A percentile compares a stretch with the other conserved stretches of the same genome.
These are phyloP conservation scores for Ascoidea tarda DNA, from an alignment of 805 yeast species.

Conservation along the genomic window DNA sequence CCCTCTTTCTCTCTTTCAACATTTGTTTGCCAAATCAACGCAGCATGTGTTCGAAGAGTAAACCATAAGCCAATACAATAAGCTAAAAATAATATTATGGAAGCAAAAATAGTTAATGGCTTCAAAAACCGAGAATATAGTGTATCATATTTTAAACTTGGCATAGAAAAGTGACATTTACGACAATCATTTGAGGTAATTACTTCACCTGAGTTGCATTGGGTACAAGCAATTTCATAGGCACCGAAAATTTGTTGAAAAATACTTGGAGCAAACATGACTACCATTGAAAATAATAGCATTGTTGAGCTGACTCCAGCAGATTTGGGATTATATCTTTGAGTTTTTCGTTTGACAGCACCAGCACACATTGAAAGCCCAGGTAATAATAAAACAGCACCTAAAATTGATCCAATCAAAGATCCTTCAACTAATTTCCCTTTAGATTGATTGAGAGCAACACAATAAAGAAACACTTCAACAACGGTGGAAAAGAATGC, in stretches of 20 bases:
- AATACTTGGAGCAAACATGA: slow-evolving; percentile 85
- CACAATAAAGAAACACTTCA: slow-evolving; percentile 84
- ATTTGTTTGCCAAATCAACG: slow-evolving; percentile 82
- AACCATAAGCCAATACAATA: slow-evolving; percentile 84
- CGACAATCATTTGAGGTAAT: slow-evolving; percentile 28
- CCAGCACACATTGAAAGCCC: slow-evolving; percentile 98
- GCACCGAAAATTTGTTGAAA: slow-evolving; percentile 84
- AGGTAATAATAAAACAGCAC: slow-evolving; percentile 83
- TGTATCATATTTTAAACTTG: slow-evolving; percentile 54
- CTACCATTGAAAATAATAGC: slow-evolving; percentile 81
- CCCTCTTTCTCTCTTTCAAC: slow-evolving; percentile 23
- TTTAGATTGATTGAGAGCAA: slow-evolving; percentile 74
- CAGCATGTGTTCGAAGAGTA: slow-evolving; percentile 92
- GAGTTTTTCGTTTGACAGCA: slow-evolving; percentile 83
- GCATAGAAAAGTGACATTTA: slow-evolving; percentile 66
- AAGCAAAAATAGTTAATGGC: slow-evolving; percentile 77
- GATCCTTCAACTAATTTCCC: slow-evolving; percentile 92
- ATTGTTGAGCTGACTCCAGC: slow-evolving; percentile 97
- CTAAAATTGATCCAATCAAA: slow-evolving; percentile 84
- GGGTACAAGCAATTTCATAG: slow-evolving; percentile 59
- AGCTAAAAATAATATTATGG: slow-evolving; percentile 65
- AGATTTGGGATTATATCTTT: slow-evolving; percentile 86
- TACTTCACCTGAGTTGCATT: slow-evolving; percentile 23
- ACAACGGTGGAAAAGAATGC: slow-evolving; percentile 96
- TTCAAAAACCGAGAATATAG: slow-evolving; percentile 55